Conservation (phyloP, 495 filamentous ascomycete species). For the Penicillium maclennaniae region DNA sequence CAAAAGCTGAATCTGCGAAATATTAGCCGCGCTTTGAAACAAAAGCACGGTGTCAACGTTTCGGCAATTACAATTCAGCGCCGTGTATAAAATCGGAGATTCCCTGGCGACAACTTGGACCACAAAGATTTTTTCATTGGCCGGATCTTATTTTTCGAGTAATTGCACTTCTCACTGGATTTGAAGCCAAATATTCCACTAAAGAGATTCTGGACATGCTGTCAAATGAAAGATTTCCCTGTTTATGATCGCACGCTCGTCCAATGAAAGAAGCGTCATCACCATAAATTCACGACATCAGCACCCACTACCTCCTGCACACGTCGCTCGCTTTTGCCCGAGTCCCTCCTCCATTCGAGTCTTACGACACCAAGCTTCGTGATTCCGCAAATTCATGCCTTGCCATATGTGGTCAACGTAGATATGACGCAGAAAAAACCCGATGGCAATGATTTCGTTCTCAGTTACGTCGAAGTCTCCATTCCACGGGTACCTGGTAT, state of each 20-base stretch:
- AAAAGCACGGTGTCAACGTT: no score
- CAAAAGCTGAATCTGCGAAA: no score
- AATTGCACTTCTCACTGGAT: no score
- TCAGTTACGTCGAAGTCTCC: slow-evolving; percentile 30
- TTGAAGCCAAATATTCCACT: no score
- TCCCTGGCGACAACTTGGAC: no score
- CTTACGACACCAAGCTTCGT: slow-evolving; percentile 17
- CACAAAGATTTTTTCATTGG: no score
- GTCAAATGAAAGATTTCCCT: no score
- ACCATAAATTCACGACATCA: slow-evolving; percentile 25
- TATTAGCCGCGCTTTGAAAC: no score
- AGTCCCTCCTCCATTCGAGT: slow-evolving; percentile 13
- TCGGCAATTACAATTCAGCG: no score
- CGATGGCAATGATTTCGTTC: slow-evolving; percentile 10
- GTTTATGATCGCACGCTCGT: neutral
- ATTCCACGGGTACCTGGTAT: slow-evolving; percentile 22
- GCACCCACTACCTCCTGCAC: slow-evolving; percentile 28
- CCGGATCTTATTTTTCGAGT: no score
- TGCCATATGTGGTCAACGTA: slow-evolving; percentile 29
- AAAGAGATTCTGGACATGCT: no score
- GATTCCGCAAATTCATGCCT: slow-evolving; percentile 9
- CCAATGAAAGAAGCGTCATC: slow-evolving; percentile 18
- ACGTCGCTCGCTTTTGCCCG: slow-evolving; percentile 26
- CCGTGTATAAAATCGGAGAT: no score
- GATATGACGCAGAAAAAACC: slow-evolving; percentile 1